These are phyloP conservation scores for Rhododendron molle DNA, from an alignment of 148 eudicot species.

Conservation along the genomic window DNA sequence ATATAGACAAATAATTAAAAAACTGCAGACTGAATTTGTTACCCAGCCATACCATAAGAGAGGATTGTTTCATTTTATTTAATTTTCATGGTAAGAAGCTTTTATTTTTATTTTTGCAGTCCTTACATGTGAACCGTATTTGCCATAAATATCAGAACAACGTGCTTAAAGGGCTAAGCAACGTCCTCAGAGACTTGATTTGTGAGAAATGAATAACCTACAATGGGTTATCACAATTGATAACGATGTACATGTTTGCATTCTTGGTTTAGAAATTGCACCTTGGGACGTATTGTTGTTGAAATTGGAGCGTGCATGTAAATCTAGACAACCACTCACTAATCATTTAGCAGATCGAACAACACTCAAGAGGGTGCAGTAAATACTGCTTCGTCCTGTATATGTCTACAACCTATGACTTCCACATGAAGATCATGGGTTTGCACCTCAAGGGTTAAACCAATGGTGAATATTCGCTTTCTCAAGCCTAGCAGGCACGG, in stretches of 20 bases:
- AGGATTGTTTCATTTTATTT: background rate
- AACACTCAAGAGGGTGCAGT: background rate
- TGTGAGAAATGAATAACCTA: background rate
- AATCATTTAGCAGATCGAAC: background rate
- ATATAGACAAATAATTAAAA: background rate
- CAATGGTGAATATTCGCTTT: background rate
- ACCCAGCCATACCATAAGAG: background rate
- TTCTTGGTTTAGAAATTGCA: background rate
- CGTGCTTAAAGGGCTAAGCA: background rate
- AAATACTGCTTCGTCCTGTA: background rate
- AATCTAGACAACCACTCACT: background rate
- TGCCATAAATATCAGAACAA: background rate
- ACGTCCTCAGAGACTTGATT: background rate
- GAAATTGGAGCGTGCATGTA: background rate
- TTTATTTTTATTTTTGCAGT: background rate
- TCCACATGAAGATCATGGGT: background rate
- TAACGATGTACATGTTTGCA: background rate
- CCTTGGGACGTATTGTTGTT: background rate
- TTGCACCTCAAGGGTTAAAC: background rate
- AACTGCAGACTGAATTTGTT: background rate
- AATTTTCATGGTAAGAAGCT: background rate
- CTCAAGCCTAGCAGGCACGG: background rate
- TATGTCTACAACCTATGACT: background rate
- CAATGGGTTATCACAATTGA: background rate
- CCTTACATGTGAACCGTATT: background rate